A percentile compares a stretch with the other conserved stretches of the same genome.
Conservation (phyloP, 2,329 filamentous ascomycete species). For the Parafenestella ontariensis region DNA sequence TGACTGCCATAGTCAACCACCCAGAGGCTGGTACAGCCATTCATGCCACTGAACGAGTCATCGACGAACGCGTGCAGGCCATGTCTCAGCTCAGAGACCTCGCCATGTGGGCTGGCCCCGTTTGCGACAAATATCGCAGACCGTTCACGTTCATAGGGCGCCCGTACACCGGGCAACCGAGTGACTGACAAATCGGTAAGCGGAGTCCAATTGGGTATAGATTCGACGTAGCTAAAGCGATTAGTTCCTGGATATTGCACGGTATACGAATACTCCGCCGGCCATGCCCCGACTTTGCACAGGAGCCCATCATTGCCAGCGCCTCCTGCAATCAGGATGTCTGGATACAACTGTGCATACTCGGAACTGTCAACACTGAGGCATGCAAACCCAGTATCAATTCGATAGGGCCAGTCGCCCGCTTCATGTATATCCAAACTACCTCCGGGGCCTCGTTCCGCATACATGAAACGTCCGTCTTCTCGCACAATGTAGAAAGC, state of each 20-base stretch:
- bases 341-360: constrained; percentile 64
- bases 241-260: constrained; percentile 59
- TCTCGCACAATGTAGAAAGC: constrained; percentile 87
- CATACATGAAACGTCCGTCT: constrained; percentile 78
- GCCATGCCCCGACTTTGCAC: constrained; percentile 67
- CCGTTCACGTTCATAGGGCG: constrained; percentile 28
- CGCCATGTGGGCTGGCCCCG: constrained; percentile 53
- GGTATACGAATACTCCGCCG: constrained; percentile 55
- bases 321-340: constrained; percentile 81
- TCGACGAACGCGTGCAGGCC: constrained; percentile 51
- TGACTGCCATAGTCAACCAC: constrained; percentile 42
- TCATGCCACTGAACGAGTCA: constrained; percentile 36
- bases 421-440: constrained; percentile 53
- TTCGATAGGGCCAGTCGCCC: constrained; percentile 70
- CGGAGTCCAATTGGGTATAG: constrained; percentile 68
- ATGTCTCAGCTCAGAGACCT: constrained; percentile 52
- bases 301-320: constrained; percentile 79
- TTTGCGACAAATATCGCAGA: constrained; percentile 50
- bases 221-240: constrained; percentile 59
- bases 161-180: constrained; percentile 28
- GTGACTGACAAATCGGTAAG: constrained; percentile 56
- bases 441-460: constrained; percentile 65
- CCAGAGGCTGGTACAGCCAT: constrained; percentile 49
- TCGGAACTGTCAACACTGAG: constrained; percentile 60
- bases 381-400: constrained; percentile 82